Evolutionary conservation across 805 yeast species (phyloP), one percentile per base, ranked within the genome.

Genomic region (Candida berthetii): DNA sequence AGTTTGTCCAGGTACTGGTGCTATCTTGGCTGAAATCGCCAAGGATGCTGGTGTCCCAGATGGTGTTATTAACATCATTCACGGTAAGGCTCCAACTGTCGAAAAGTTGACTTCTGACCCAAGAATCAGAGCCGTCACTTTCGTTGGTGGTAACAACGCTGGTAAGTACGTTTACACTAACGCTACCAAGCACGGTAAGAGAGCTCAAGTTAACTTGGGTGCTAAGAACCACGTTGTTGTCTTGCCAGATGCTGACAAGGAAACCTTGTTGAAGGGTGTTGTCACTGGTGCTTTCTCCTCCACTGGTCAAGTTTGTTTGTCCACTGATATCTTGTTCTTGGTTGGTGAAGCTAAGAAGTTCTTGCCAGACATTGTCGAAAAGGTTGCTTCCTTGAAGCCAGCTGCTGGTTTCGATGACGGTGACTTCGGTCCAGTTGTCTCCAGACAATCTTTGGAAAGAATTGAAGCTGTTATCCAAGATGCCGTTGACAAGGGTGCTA

Each of bases 271-370:
- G 50, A 79, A 77, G 56, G 81, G 85, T 42, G 65, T 83, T 37
- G 79, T 71, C 44, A 84, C 87, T 38, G 88, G 90, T 41, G 85
- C 88, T 19, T 83, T 83, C 61, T 88, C 90, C 27, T 89, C 90
- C 39, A 89, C 90, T 16, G 91, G 90, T 47, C 91, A 83, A 70
- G 77, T 89, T 58, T 83, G 91, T 65, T 79, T 83, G 85, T 85
- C 87, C 10, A 78, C 84, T 40, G 80, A 85, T 18, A 85, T 80
- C 29, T 68, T 84, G 47, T 85, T 83, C 39, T 75, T 86, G 16
- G 88, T 84, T 19, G 89, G 89, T 33, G 56, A 58, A 38, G 69
- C 85, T 46, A 71, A 71, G 55, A 73, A 72, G 47, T 82, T 87
- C 85, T 63, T 82, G 40, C 52, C 64, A 34, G 88, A 81, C 39